A percentile compares a stretch with the other conserved stretches of the same genome.
phyloP scores from a whole-genome alignment of 2,329 filamentous ascomycete genomes.

The Trichoderma lentiforme region DNA sequence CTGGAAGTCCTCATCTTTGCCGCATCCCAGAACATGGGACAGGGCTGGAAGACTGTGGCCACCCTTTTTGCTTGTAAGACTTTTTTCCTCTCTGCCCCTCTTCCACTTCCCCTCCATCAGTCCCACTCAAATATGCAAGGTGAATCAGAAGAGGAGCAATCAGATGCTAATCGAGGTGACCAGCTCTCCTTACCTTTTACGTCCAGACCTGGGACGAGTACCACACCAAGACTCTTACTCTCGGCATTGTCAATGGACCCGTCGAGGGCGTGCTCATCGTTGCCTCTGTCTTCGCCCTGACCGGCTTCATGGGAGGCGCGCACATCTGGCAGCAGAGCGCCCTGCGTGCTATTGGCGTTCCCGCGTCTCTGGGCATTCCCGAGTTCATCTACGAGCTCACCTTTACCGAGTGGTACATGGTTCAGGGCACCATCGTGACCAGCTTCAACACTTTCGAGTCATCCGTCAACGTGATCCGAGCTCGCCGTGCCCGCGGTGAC shows the following conservation, averaged over 20 bases:
- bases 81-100: background rate
- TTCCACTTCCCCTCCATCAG: background rate
- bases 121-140: background rate
- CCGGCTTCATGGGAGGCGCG: slow-evolving; percentile 79
- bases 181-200: slow-evolving; percentile 91
- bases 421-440: slow-evolving; percentile 77
- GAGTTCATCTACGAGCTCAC: slow-evolving; percentile 70
- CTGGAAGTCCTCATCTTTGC: slow-evolving; percentile 91
- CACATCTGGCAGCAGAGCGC: slow-evolving; percentile 91
- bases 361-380: slow-evolving; percentile 62
- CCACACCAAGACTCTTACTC: slow-evolving; percentile 91
- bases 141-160: background rate
- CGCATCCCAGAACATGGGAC: slow-evolving; percentile 86
- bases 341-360: slow-evolving; percentile 68
- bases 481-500: slow-evolving; percentile 71
- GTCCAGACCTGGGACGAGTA: slow-evolving; percentile 99
- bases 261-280: slow-evolving; percentile 91
- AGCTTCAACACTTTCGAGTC: slow-evolving; percentile 80
- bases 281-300: slow-evolving; percentile 75
- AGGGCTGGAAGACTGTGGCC: slow-evolving; percentile 84
- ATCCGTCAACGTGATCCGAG: slow-evolving; percentile 78
- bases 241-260: slow-evolving; percentile 88
- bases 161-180: slow-evolving; percentile 9
- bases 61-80: slow-evolving; percentile 74
- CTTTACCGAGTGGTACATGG: slow-evolving; percentile 90